Percentiles rank a stretch among this genome's conserved stretches.
Conservation (phyloP, 2,329 filamentous ascomycete species). For the Colletotrichum sp. region DNA sequence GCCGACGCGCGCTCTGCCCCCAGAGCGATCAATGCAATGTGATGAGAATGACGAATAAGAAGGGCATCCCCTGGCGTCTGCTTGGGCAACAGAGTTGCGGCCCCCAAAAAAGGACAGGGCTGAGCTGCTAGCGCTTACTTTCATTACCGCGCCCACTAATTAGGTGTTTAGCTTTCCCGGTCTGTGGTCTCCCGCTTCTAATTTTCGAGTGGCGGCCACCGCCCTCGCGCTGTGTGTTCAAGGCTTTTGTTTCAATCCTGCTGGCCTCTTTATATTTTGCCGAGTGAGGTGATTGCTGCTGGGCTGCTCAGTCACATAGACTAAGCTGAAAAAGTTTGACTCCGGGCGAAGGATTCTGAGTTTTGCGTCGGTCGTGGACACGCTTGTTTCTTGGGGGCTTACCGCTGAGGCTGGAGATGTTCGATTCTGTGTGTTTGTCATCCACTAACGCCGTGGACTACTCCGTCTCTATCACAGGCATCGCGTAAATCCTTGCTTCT, state of each 20-base stretch:
- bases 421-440: background rate
- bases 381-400: background rate
- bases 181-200: background rate
- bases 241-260: background rate
- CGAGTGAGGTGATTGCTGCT: background rate
- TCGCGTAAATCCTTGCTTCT: background rate
- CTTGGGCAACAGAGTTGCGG: background rate
- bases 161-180: background rate
- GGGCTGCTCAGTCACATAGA: background rate
- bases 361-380: background rate
- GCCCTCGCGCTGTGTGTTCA: background rate
- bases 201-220: background rate
- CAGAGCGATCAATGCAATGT: background rate
- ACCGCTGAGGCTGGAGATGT: background rate
- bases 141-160: background rate
- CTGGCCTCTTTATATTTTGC: background rate
- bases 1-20: background rate
- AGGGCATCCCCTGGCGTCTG: background rate
- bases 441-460: background rate
- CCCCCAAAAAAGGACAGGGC: constrained; percentile 9
- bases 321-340: background rate
- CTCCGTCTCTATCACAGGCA: background rate
- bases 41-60: background rate
- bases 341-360: background rate
- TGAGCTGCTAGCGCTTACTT: constrained; percentile 14